Conservation (phyloP, 1,284 basidiomycete genomes). For the Anthracocystis walkeri region DNA sequence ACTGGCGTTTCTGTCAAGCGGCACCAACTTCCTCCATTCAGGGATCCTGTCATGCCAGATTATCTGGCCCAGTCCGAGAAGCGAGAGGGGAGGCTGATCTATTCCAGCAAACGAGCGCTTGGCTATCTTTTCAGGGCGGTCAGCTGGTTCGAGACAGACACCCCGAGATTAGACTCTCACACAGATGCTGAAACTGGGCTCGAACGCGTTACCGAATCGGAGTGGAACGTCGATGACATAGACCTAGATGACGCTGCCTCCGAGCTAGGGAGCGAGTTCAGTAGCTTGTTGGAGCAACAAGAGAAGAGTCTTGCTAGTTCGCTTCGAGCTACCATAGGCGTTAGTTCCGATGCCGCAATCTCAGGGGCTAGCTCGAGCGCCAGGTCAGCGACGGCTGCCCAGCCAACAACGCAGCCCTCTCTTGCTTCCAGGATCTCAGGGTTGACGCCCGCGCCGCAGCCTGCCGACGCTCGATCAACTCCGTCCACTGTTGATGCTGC, state of each 20-base stretch:
- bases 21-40: constrained; percentile 9
- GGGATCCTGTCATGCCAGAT: constrained; percentile 35
- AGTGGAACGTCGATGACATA: background rate
- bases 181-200: constrained; percentile 33
- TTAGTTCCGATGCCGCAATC: background rate
- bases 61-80: constrained; percentile 38
- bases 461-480: background rate
- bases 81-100: constrained; percentile 18
- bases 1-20: constrained; percentile 38
- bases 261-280: constrained; percentile 15
- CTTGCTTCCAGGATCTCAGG: constrained; percentile 12
- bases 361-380: background rate
- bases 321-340: constrained; percentile 12
- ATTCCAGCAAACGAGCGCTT: constrained; percentile 30
- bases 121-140: constrained; percentile 33
- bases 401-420: background rate
- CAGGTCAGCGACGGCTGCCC: background rate
- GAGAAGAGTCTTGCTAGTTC: background rate
- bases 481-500: background rate
- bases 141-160: constrained; percentile 38
- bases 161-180: constrained; percentile 23
- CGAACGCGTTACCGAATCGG: constrained; percentile 8
- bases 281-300: constrained; percentile 3
- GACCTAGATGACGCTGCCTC: constrained; percentile 3
- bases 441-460: background rate